Evolutionary conservation across 169 alveolate species (phyloP), one percentile per base, ranked within the genome.

Genomic region (Plasmodium berghei): DNA sequence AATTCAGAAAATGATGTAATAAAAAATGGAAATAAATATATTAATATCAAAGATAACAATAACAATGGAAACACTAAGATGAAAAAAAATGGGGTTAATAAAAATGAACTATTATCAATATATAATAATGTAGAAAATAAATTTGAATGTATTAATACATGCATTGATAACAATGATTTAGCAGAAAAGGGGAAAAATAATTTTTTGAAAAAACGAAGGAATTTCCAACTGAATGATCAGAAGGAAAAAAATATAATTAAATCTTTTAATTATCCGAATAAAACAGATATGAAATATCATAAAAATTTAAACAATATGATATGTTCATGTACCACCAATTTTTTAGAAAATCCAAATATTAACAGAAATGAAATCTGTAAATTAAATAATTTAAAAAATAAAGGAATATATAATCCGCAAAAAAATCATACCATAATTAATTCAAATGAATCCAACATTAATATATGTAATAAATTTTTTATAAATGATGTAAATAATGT

Each of bases 381-480:
- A 62, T 64, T 77, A 70, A 77, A 64, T 12, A 67, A 63, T 77
- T 69, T 77, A 42, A 77, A 77, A 69, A 52, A 28, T 54, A 63
- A 28, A 34, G 52, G 66, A 45, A 63, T 52, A 20, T 63, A 18
- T 77, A 26, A 10, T 12, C 24, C n/a, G 22, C 67, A 49, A n/a
- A 46, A 45, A 46, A 64, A 18, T 16, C 10, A 16, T 14, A 48
- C 55, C 12, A 46, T 52, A 24, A 49, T 42, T n/a, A 70, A 20
- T 70, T 63, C 72, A 2, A 63, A 28, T 14, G 52, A 63, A 26
- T 24, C 71, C 3, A 52, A 58, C 34, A 24, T 52, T 16, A 64
- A 77, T 20, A 24, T 49, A 52, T 64, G 49, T 56, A 64, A 69
- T 45, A 67, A 77, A 26, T 28, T 77, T 28, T 64, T 63, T 64